Evolutionary conservation across 805 yeast species (phyloP), one percentile per base, ranked within the genome.

Genomic region (Komagataella phaffii): DNA sequence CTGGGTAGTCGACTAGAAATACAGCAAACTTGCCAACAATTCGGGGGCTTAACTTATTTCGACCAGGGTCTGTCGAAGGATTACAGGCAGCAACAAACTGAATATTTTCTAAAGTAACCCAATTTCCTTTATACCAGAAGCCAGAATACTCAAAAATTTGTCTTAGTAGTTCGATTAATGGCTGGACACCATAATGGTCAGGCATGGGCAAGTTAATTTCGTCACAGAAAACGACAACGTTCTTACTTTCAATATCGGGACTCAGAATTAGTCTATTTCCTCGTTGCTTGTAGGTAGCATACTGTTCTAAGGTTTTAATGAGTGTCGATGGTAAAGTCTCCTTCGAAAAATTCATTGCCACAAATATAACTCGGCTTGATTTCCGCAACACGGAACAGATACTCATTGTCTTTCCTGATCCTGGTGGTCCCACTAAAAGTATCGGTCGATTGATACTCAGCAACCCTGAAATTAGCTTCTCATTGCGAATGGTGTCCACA

Each of bases 11-110:
- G 3, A 90, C 85, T 77, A 80, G 76, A 0, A 91, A 56, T 5
- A 88, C 69, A 0, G 83, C 66, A 2, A 78, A 70, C 58, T 83
- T 90, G 5, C 95, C 71, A 48, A 85, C 64, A 57, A 90, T 83
- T 46, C 96, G 67, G 7, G 69, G 60, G 1, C 80, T 69, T 19
- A 91, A 60, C 2, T 61, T 62, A 8, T 74, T 68, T 54, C 98
- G 73, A 0, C 96, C 96, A 3, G 80, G 77, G 64, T 86, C 95
- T 0, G 81, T 73, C 0, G 96, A 83, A 1, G 96, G 93, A 60
- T 91, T 91, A 63, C 98, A 91, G 0, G 98, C 97, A 7, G 95
- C 97, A n/a, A 89, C 93, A 66, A 91, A 74, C 59, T 85, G 95
- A 24, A 91, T 71, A 48, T 81, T 74, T 17, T 73, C 68, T 7